Conservation (phyloP, 1,139 yeast species). For the Suhomyces wounanorum region DNA sequence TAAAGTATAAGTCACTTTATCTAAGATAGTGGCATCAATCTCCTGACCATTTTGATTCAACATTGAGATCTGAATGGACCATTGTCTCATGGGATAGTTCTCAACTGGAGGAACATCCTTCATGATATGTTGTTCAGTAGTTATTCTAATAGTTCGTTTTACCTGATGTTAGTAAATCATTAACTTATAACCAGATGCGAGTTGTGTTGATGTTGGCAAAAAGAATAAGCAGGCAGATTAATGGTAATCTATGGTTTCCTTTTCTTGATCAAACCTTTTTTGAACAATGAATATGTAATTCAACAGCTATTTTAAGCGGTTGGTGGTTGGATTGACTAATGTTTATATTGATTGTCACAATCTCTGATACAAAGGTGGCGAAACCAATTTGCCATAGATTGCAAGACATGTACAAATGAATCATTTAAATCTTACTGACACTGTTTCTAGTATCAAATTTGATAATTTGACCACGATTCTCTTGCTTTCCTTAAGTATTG, state of each 20-base stretch:
- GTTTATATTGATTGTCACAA: background rate
- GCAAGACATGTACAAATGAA: background rate
- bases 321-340: background rate
- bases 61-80: conserved; percentile 79
- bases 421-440: background rate
- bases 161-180: conserved; percentile 39
- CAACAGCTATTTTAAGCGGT: background rate
- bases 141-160: conserved; percentile 85
- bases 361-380: background rate
- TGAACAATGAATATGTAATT: background rate
- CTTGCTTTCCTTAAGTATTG: background rate
- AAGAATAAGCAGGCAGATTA: background rate
- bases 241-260: background rate
- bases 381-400: background rate
- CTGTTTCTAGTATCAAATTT: background rate
- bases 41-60: conserved; percentile 82
- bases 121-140: conserved; percentile 82
- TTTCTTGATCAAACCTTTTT: background rate
- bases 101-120: conserved; percentile 86
- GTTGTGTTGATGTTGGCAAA: background rate
- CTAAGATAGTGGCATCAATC: conserved; percentile 84
- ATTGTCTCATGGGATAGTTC: conserved; percentile 94
- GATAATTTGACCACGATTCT: background rate
- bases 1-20: conserved; percentile 86
- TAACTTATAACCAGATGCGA: background rate